A percentile compares a stretch with the other conserved stretches of the same genome.
Conservation (phyloP, 352 stramenopile genomes). For the Thraustotheca clavata region DNA sequence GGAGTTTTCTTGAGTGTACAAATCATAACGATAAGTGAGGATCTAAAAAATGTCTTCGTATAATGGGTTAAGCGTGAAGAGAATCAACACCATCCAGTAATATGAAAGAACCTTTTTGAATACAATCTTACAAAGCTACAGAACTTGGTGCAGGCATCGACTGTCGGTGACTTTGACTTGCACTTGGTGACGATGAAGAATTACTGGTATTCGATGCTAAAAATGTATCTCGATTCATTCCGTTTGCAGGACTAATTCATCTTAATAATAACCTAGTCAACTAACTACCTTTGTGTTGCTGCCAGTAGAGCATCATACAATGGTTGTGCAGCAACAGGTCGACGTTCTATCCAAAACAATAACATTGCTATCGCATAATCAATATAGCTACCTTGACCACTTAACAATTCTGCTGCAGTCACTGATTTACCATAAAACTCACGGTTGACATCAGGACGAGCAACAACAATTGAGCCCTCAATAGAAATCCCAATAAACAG, state of each 20-base stretch:
- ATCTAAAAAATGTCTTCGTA: too few relatives aligned
- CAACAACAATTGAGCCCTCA: constrained; percentile 85
- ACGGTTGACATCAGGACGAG: constrained; percentile 84
- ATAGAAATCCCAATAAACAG: constrained; percentile 85
- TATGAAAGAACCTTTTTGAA: too few relatives aligned
- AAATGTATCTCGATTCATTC: constrained; percentile 32
- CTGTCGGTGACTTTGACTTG: neutral
- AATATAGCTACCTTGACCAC: constrained; percentile 26
- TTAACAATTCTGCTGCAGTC: constrained; percentile 56
- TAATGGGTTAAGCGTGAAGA: too few relatives aligned
- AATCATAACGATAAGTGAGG: too few relatives aligned
- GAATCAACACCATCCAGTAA: too few relatives aligned
- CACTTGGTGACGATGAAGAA: neutral
- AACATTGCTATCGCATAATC: neutral
- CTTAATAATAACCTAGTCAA: neutral
- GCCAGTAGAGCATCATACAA: constrained; percentile 78
- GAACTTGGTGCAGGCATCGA: neutral
- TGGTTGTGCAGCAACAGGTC: constrained; percentile 68
- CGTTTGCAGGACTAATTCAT: constrained; percentile 45
- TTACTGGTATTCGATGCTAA: too few relatives aligned
- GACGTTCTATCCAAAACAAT: constrained; percentile 33
- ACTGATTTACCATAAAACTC: constrained; percentile 87
- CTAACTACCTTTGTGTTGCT: constrained; percentile 47
- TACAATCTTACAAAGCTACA: constrained; percentile 4
- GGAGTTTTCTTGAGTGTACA: too few relatives aligned